Base-by-base conservation (phyloP, 495 filamentous ascomycete genomes). In the Penicillium antarcticum region DNA sequence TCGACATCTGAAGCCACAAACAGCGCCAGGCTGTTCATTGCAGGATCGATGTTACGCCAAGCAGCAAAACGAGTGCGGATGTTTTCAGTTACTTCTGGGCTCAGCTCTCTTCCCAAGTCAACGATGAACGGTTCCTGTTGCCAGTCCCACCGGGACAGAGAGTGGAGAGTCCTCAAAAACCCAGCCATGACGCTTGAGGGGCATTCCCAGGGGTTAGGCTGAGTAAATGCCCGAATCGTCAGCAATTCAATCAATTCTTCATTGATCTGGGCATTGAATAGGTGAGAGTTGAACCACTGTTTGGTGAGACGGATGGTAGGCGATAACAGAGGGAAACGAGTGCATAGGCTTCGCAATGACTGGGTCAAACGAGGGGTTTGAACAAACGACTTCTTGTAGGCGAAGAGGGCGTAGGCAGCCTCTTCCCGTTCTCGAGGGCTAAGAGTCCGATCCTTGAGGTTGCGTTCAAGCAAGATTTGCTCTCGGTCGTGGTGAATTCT, bases 91-190 rank as follows among this genome's bases (percentile, higher is more conserved):
- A 69, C 58, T 36, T 66, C 48, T 8, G 65, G 63, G 35, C 52
- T 82, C 78, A 94, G 19, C 80, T 83, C 48, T 69, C 72, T 44
- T 63, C 66, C 49, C 6, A 91, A 75, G 62, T 96, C 88, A 19
- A 97, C 72, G 32, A 96, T 78, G 23, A 96, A 76, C 0, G 94
- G 88, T 21, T 89, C 85, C 23, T 78, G 70, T 17, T 88, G 83
- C 94, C 94, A 98, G 59, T 97, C 91, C 91, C 94, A 98, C 18
- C 80, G 77, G 1, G 91, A 80, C 10, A 97, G 68, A 55, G 89
- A 86, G 6, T 82, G 60, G 8, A 98, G 72, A 5, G 90, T 87
- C 35, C 92, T 81, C 16, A 91, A 66, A 59, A 98, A 95, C 4
- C 87, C 94, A 14, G 85, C 85, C 73, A 80, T 86, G n/a, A 85